Base-by-base conservation (phyloP, 306 rosid species). In the Pterocarpus macrocarpus region DNA sequence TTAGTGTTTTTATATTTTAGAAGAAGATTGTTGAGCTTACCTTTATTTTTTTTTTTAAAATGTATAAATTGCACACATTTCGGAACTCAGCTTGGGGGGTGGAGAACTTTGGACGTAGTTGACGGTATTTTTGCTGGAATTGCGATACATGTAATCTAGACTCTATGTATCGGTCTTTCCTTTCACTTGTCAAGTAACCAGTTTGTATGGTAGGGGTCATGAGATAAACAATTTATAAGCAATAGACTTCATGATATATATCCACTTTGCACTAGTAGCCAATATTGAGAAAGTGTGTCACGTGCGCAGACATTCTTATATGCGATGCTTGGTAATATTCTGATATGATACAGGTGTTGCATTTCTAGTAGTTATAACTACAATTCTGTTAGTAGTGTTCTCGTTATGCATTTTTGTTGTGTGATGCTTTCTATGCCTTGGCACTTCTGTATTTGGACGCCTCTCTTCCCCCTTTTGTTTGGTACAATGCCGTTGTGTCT, bases 271-370 rank as follows among this genome's bases (percentile, higher is more conserved):
- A 34, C 38, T 2, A 22, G 43, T 32, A 1, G 22, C 47, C 74
- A 69, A 28, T 33, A 50, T 50, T 4, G 13, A 12, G 14, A 32
- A 13, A 5, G n/a, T 14, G 62, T 9, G 7, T 15, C 36, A 16
- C 22, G 16, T 7, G 7, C 41, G 35, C 76, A 57, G 16, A 12
- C 38, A 28, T 80, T 11, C 36, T 1, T 68, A 5, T 36, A 45
- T 34, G 59, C 5, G 5, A 45, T 50, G 36, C 56, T 32, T 62
- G 74, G 59, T 68, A 16, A 45, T 77, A 52, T 55, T 56, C 43
- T 41, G 70, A 10, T 32, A 56, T 55, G 45, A 38, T 65, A 5
- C 35, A 17, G 8, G 1, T 57, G 22, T 28, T 49, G 52, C 30
- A 55, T 45, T 64, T 11, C 33, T 5, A 16, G 50, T 36, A 3